These are phyloP conservation scores for Moniliophthora roreri DNA, from an alignment of 1,284 basidiomycete species.

Conservation along the genomic window DNA sequence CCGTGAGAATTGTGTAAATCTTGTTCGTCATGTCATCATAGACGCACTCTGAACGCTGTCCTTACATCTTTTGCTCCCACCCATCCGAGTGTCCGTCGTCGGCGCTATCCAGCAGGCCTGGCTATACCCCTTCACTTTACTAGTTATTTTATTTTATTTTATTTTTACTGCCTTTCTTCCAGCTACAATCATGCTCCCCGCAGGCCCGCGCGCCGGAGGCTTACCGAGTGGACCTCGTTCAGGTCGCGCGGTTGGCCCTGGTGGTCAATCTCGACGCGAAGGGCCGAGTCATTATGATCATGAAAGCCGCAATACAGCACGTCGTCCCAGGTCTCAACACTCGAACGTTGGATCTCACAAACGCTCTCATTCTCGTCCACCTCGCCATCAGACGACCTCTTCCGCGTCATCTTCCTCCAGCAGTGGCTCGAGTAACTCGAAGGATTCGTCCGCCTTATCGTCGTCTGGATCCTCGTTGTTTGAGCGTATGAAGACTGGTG, in stretches of 20 bases:
- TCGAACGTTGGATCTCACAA: neutral
- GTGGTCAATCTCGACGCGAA: slow-evolving; percentile 13
- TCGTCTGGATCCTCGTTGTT: slow-evolving; percentile 30
- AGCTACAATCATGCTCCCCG: slow-evolving; percentile 11
- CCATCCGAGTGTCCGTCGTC: neutral
- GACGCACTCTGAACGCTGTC: slow-evolving; percentile 6
- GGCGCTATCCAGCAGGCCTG: neutral
- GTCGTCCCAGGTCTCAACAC: slow-evolving; percentile 1
- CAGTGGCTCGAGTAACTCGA: neutral
- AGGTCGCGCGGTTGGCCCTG: slow-evolving; percentile 18
- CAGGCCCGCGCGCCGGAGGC: slow-evolving; percentile 19
- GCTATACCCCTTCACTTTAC: slow-evolving; percentile 6
- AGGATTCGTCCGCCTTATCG: slow-evolving; percentile 30
- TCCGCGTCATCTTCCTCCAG: slow-evolving; percentile 14
- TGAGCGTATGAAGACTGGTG: slow-evolving; percentile 24
- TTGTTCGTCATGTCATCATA: too few species aligned
- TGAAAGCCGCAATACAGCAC: neutral
- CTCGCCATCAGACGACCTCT: slow-evolving; percentile 17
- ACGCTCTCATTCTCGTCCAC: slow-evolving; percentile 8
- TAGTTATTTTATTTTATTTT: slow-evolving; percentile 14
- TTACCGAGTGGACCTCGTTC: slow-evolving; percentile 26
- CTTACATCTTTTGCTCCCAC: slow-evolving; percentile 6
- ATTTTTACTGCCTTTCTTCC: neutral
- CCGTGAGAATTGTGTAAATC: too few species aligned
- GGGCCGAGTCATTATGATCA: slow-evolving; percentile 7